Evolutionary conservation across 208 protist species (phyloP).

Genomic region (Leishmania turanica): DNA sequence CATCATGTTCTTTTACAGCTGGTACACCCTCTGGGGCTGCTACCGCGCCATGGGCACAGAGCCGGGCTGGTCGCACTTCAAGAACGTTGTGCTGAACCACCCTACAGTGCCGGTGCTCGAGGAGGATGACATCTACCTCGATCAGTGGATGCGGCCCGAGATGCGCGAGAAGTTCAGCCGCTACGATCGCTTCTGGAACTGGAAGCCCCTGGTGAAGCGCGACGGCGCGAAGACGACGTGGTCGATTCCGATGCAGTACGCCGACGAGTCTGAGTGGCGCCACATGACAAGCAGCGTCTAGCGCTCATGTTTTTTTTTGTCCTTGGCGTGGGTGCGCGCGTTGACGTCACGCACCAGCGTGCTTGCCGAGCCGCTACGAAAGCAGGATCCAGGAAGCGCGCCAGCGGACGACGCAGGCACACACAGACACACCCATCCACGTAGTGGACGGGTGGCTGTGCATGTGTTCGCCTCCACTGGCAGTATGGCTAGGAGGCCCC

Average conservation of each 20-base stretch:
- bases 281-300: conserved; percentile 89
- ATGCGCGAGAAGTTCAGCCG: conserved; percentile 83
- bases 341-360: neutral
- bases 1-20: conserved; percentile 85
- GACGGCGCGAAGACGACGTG: conserved; percentile 82
- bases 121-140: conserved; percentile 90
- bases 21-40: conserved; percentile 90
- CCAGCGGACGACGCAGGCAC: neutral
- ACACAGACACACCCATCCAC: neutral
- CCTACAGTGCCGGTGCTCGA: conserved; percentile 81
- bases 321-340: neutral
- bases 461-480: no score
- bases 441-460: neutral
- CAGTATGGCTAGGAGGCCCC: no score
- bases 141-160: conserved; percentile 89
- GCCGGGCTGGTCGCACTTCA: conserved; percentile 84
- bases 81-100: conserved; percentile 65
- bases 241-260: conserved; percentile 73
- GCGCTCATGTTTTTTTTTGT: neutral
- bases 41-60: conserved; percentile 88
- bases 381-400: neutral
- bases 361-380: neutral
- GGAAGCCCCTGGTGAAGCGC: conserved; percentile 88
- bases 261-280: conserved; percentile 87
- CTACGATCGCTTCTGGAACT: conserved; percentile 88